Percentiles rank a stretch among this genome's conserved stretches.
These are phyloP conservation scores for Leucocoprinus sp. DNA, from an alignment of 768 basidiomycete species.

Conservation along the genomic window DNA sequence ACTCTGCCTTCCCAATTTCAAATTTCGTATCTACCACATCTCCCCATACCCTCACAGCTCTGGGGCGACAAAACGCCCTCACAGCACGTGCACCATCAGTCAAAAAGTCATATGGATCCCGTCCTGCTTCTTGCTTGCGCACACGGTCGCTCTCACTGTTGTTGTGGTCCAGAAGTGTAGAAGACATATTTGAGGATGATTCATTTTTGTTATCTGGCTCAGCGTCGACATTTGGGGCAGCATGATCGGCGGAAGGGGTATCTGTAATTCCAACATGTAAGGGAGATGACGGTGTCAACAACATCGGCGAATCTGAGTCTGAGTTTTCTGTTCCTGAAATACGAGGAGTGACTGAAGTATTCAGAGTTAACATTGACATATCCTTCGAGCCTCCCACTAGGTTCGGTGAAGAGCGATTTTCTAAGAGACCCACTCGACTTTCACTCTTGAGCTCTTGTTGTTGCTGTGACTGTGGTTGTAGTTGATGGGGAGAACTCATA, in stretches of 20 bases:
- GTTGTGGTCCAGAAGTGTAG: not conserved
- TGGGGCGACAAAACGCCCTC: constrained; percentile 80
- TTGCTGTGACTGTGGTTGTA: constrained; percentile 7
- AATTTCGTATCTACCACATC: constrained; percentile 59
- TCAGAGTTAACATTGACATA: not conserved
- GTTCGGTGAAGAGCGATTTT: constrained; percentile 15
- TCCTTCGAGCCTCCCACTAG: constrained; percentile 5
- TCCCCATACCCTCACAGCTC: constrained; percentile 71
- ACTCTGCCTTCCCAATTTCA: constrained; percentile 60
- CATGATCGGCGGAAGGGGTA: not conserved
- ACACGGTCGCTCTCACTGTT: no score
- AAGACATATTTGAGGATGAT: not conserved
- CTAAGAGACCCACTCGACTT: constrained; percentile 33
- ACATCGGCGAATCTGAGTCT: not conserved
- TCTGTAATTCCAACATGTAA: not conserved
- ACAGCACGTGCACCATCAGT: constrained; percentile 82
- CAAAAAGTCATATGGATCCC: constrained; percentile 62
- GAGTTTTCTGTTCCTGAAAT: not conserved
- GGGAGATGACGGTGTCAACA: constrained; percentile 6
- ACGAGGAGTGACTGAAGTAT: not conserved
- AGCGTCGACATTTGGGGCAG: not conserved
- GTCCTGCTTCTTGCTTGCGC: constrained; percentile 21
- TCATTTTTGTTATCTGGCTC: not conserved
- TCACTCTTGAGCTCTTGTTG: constrained; percentile 11
- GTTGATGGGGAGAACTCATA: no score